phyloP scores from a whole-genome alignment of 495 filamentous ascomycete genomes.

The Schizothecium vesticola region DNA sequence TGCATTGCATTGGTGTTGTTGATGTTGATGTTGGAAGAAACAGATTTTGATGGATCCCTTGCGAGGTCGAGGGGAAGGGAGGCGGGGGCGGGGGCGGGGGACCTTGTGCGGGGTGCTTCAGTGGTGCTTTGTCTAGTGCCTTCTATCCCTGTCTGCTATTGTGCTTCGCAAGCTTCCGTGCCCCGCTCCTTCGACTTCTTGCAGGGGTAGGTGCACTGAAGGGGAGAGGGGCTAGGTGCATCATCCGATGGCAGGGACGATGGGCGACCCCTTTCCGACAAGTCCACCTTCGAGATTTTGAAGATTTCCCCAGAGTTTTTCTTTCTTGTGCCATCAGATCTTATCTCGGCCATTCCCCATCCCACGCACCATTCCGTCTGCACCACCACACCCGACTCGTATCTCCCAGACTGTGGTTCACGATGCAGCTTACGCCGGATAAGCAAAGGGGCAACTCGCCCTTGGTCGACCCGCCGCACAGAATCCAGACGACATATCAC shows the following conservation, averaged over 20 bases:
- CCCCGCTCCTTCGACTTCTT: neutral
- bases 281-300: too few species aligned
- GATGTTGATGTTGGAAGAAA: neutral
- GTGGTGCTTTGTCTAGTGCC: neutral
- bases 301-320: neutral
- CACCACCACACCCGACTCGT: neutral
- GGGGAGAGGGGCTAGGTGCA: conserved; percentile 4
- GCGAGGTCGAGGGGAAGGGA: neutral
- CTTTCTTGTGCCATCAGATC: neutral
- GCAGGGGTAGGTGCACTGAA: neutral
- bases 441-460: neutral
- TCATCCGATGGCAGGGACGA: neutral
- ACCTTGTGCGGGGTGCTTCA: neutral
- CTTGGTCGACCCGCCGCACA: neutral
- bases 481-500: conserved; percentile 8
- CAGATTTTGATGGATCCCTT: neutral
- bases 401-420: neutral
- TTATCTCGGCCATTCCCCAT: neutral
- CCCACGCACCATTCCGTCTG: neutral
- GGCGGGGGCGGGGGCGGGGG: too few species aligned
- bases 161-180: neutral
- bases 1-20: neutral
- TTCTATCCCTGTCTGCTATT: neutral
- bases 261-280: neutral
- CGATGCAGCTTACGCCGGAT: conserved; percentile 1